phyloP scores from a whole-genome alignment of 495 filamentous ascomycete species.

The Penicillium mononematosum region DNA sequence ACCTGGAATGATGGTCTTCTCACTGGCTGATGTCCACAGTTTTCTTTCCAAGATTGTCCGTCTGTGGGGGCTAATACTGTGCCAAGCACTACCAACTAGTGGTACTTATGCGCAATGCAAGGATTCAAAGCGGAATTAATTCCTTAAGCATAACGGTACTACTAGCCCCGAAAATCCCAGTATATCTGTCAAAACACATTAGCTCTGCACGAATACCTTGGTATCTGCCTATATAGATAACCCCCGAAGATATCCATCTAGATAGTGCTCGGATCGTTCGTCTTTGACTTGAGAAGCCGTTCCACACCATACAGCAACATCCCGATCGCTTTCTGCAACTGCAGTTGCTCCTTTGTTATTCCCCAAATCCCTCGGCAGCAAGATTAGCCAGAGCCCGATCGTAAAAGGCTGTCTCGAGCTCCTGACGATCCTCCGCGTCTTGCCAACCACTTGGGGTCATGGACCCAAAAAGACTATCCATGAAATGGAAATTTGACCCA shows the following conservation, averaged over 20 bases:
- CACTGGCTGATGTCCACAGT: too few species aligned
- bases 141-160: too few species aligned
- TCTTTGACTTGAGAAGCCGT: slow-evolving; percentile 22
- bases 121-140: too few species aligned
- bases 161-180: too few species aligned
- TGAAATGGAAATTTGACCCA: slow-evolving; percentile 15
- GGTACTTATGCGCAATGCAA: too few species aligned
- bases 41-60: too few species aligned
- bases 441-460: slow-evolving; percentile 13
- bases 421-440: slow-evolving; percentile 15
- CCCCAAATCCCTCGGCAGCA: slow-evolving; percentile 8
- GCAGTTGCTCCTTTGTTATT: slow-evolving; percentile 17
- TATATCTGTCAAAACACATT: too few species aligned
- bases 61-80: too few species aligned
- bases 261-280: slow-evolving; percentile 19
- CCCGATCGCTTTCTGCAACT: slow-evolving; percentile 18
- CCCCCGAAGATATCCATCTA: slow-evolving; percentile 18
- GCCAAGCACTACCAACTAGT: too few species aligned
- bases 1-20: too few species aligned
- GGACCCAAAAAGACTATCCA: slow-evolving; percentile 14
- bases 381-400: slow-evolving; percentile 16
- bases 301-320: slow-evolving; percentile 19
- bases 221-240: slow-evolving; percentile 4
- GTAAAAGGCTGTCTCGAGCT: slow-evolving; percentile 13
- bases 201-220: too few species aligned